Conservation (phyloP, 169 alveolate species). For the Besnoitia besnoiti region DNA sequence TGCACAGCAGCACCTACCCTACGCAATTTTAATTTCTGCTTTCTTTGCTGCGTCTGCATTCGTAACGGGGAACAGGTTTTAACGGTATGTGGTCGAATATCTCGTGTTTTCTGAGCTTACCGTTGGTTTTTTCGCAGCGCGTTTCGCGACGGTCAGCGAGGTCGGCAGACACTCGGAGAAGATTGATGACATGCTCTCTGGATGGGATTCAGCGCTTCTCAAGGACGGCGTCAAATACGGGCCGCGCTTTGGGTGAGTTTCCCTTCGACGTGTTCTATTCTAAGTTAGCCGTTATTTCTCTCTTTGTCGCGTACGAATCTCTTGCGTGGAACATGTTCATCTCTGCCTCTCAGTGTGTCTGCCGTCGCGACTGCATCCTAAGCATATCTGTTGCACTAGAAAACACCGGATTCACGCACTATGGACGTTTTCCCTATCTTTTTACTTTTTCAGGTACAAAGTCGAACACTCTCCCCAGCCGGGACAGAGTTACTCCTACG, state of each 20-base stretch:
- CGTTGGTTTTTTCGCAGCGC: slow-evolving; percentile 48
- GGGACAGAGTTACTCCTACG: slow-evolving; percentile 67
- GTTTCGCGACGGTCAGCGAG: slow-evolving; percentile 73
- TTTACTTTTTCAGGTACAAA: slow-evolving; percentile 37
- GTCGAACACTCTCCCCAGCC: slow-evolving; percentile 63
- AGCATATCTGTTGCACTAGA: too few relatives aligned
- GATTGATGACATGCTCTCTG: slow-evolving; percentile 68
- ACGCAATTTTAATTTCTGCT: too few relatives aligned
- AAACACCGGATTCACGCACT: too few relatives aligned
- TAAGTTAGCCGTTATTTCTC: not conserved
- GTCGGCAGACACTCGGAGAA: slow-evolving; percentile 65
- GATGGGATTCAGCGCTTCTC: slow-evolving; percentile 71
- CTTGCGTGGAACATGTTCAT: too few relatives aligned
- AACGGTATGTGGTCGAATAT: too few relatives aligned
- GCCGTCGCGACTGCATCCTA: too few relatives aligned
- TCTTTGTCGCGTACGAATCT: not conserved
- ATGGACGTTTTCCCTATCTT: not conserved
- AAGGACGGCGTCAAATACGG: slow-evolving; percentile 76
- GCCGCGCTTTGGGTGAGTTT: slow-evolving; percentile 69
- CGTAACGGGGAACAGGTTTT: too few relatives aligned
- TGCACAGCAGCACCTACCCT: too few relatives aligned
- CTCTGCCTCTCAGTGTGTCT: too few relatives aligned
- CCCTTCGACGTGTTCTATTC: not conserved
- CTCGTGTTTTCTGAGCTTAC: too few relatives aligned
- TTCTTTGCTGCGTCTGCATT: too few relatives aligned